Evolutionary conservation across 2,329 filamentous ascomycete species (phyloP).

Genomic region (Thielaviopsis musarum): DNA sequence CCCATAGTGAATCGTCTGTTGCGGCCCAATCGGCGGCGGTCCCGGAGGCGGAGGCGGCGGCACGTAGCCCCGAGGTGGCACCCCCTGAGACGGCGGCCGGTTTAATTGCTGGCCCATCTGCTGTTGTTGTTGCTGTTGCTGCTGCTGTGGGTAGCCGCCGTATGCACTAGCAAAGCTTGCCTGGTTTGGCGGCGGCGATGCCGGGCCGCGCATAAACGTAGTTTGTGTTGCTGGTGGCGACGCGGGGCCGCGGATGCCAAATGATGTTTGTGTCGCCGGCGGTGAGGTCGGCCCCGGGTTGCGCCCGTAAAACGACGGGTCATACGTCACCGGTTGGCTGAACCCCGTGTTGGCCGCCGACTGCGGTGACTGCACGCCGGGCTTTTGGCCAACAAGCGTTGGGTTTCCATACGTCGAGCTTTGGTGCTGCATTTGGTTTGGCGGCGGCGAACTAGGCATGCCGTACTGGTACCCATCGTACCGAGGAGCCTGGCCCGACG

Average conservation of each 20-base stretch:
- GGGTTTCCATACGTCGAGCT: slow-evolving; percentile 18
- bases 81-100: slow-evolving; percentile 18
- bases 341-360: slow-evolving; percentile 18
- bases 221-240: slow-evolving; percentile 44
- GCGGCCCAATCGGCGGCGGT: slow-evolving; percentile 42
- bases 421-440: slow-evolving; percentile 26
- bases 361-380: slow-evolving; percentile 15
- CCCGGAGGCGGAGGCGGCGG: slow-evolving; percentile 47
- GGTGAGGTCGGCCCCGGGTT: slow-evolving; percentile 42
- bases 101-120: slow-evolving; percentile 21
- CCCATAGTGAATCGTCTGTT: slow-evolving; percentile 43
- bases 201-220: slow-evolving; percentile 21
- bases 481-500: slow-evolving; percentile 26
- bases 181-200: slow-evolving; percentile 46
- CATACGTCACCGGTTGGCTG: slow-evolving; percentile 33
- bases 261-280: slow-evolving; percentile 42
- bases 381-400: slow-evolving; percentile 20
- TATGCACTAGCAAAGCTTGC: slow-evolving; percentile 28
- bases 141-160: slow-evolving; percentile 19
- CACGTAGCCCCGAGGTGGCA: slow-evolving; percentile 40
- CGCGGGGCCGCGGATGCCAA: slow-evolving; percentile 27
- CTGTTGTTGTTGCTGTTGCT: slow-evolving; percentile 27
- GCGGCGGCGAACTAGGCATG: slow-evolving; percentile 38
- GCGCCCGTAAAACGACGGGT: slow-evolving; percentile 41
- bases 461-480: slow-evolving; percentile 45